Evolutionary conservation across 2,329 filamentous ascomycete species (phyloP).

Genomic region (Balansia obtecta): DNA sequence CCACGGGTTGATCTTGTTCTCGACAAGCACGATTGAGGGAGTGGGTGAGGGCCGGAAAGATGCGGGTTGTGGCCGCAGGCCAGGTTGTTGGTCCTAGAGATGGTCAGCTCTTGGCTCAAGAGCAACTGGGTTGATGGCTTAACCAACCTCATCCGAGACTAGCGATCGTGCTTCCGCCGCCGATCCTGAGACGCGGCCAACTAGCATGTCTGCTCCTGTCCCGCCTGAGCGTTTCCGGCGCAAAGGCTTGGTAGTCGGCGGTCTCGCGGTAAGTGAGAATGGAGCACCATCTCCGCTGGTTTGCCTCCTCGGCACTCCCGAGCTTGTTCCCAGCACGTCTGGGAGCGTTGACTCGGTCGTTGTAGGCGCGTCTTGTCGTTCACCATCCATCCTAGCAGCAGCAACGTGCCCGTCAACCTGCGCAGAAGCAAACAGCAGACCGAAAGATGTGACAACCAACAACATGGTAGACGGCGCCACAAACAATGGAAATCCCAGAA

Average conservation of each 20-base stretch:
- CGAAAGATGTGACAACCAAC: background rate
- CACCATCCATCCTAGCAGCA: background rate
- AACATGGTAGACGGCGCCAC: background rate
- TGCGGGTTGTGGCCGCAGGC: background rate
- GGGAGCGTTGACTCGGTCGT: background rate
- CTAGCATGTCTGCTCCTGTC: too few relatives aligned
- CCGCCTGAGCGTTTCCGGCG: background rate
- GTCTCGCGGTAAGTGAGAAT: background rate
- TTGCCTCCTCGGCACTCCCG: background rate
- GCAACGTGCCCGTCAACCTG: background rate
- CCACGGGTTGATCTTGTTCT: background rate
- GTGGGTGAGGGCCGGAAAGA: background rate
- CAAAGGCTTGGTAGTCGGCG: background rate
- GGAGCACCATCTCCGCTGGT: background rate
- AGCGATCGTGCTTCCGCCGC: background rate
- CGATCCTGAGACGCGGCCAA: background rate
- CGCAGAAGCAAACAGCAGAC: background rate
- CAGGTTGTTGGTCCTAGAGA: background rate
- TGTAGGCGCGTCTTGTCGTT: background rate
- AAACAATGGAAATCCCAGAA: too few relatives aligned
- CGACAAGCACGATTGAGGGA: background rate
- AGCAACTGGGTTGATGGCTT: background rate
- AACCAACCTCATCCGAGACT: background rate
- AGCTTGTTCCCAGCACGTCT: background rate
- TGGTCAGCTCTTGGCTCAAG: background rate